Conservation (phyloP, 108 stramenopile species). For the Cyclostephanos invisitatus region DNA sequence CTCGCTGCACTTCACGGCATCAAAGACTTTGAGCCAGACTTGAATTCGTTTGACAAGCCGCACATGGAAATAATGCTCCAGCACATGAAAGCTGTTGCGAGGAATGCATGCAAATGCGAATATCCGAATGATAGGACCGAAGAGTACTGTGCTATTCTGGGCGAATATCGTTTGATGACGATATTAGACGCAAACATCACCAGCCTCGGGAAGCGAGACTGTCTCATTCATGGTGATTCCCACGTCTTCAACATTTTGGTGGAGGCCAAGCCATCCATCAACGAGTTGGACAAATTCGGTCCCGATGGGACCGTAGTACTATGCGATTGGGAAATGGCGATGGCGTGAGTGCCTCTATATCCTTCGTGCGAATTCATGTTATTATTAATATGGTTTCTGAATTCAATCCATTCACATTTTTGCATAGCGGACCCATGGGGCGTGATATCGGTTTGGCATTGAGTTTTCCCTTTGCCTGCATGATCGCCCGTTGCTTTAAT, state of each 20-base stretch:
- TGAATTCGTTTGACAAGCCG: slow-evolving; percentile 33
- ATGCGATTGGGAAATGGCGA: neutral
- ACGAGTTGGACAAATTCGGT: slow-evolving; percentile 27
- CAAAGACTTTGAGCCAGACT: slow-evolving; percentile 35
- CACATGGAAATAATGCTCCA: slow-evolving; percentile 13
- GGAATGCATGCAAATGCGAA: neutral
- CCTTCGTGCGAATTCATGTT: neutral
- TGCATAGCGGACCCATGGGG: neutral
- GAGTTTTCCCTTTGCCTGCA: slow-evolving; percentile 29
- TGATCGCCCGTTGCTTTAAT: slow-evolving; percentile 36
- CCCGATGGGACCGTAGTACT: slow-evolving; percentile 22
- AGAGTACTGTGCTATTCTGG: slow-evolving; percentile 8
- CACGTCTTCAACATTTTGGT: slow-evolving; percentile 65
- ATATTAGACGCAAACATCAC: slow-evolving; percentile 21
- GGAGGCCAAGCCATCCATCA: slow-evolving; percentile 41
- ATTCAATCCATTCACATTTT: neutral
- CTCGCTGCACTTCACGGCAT: slow-evolving; percentile 47
- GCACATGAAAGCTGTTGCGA: slow-evolving; percentile 6
- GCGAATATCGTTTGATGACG: slow-evolving; percentile 3
- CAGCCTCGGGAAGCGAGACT: slow-evolving; percentile 19
- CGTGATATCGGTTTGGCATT: neutral
- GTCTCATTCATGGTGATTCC: slow-evolving; percentile 50
- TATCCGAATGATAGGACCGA: slow-evolving; percentile 28
- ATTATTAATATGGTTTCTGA: neutral
- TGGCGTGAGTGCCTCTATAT: neutral